Evolutionary conservation across 225 moss, liverwort and hornwort species (phyloP).

Genomic region (Marchantia polymorpha): DNA sequence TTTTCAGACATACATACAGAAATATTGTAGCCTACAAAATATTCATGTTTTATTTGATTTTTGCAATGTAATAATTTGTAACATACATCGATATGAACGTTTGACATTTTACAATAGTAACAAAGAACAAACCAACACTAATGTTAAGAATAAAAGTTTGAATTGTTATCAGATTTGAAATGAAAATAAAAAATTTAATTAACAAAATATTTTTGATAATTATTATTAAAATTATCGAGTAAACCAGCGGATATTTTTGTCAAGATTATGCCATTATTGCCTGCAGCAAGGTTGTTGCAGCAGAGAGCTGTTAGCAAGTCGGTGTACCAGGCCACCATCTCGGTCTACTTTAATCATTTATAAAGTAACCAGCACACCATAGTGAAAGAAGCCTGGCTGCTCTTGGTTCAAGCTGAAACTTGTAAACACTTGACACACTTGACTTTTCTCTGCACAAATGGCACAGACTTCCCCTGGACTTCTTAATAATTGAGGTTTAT

Average conservation of each 20-base stretch:
- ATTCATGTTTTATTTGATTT: no score
- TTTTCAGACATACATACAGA: no score
- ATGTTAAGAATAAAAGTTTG: no score
- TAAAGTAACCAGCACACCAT: slow-evolving; percentile 10
- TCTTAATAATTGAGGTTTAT: slow-evolving; percentile 23
- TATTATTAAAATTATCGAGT: no score
- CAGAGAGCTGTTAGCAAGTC: slow-evolving; percentile 31
- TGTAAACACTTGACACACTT: slow-evolving; percentile 23
- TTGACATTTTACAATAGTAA: no score
- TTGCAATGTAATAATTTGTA: no score
- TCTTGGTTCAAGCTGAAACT: slow-evolving; percentile 23
- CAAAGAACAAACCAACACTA: no score
- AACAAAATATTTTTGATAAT: no score
- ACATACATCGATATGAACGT: no score
- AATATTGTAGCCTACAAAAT: no score
- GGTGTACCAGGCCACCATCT: slow-evolving; percentile 12
- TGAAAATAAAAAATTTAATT: no score
- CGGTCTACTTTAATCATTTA: slow-evolving; percentile 16
- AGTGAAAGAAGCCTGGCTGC: slow-evolving; percentile 21
- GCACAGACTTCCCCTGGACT: slow-evolving; percentile 27
- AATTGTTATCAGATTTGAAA: no score
- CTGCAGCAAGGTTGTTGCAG: slow-evolving; percentile 25
- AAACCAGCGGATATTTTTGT: slow-evolving; percentile 26
- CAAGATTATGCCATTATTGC: slow-evolving; percentile 29
- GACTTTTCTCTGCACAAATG: slow-evolving; percentile 25